phyloP scores from a whole-genome alignment of 495 filamentous ascomycete species.

The Xylaria intraflava region DNA sequence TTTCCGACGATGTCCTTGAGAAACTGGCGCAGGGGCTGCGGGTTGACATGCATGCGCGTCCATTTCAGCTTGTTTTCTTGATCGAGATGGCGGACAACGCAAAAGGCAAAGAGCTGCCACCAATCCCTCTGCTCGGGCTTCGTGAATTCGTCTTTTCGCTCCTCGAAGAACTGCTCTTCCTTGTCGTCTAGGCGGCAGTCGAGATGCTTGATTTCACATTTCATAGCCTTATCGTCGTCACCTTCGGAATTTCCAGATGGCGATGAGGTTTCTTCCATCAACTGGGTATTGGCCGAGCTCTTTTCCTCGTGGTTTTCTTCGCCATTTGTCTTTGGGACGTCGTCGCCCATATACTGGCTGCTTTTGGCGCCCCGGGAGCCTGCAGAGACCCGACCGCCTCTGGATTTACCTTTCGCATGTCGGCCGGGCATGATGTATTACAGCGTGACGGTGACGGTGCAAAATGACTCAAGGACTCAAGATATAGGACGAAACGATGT shows the following conservation, averaged over 20 bases:
- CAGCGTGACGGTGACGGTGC: too few species aligned
- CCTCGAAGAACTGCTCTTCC: neutral
- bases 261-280: neutral
- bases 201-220: neutral
- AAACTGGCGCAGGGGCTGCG: conserved; percentile 26
- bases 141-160: neutral
- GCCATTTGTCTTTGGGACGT: neutral
- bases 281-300: neutral
- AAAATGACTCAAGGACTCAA: too few species aligned
- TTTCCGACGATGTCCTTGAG: conserved; percentile 26
- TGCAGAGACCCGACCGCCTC: too few species aligned
- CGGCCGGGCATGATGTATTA: too few species aligned
- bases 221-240: neutral
- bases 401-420: too few species aligned
- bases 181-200: neutral
- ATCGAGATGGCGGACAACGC: neutral
- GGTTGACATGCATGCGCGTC: conserved; percentile 28
- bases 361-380: too few species aligned
- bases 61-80: neutral
- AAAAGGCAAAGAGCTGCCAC: neutral
- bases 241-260: neutral
- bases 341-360: too few species aligned
- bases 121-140: neutral
- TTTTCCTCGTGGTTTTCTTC: neutral
- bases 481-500: too few species aligned